Percentiles rank a stretch among this genome's conserved stretches.
Evolutionary conservation across 345 rosid genomes (phyloP).

Genomic region (Eucalyptus dawsonii): DNA sequence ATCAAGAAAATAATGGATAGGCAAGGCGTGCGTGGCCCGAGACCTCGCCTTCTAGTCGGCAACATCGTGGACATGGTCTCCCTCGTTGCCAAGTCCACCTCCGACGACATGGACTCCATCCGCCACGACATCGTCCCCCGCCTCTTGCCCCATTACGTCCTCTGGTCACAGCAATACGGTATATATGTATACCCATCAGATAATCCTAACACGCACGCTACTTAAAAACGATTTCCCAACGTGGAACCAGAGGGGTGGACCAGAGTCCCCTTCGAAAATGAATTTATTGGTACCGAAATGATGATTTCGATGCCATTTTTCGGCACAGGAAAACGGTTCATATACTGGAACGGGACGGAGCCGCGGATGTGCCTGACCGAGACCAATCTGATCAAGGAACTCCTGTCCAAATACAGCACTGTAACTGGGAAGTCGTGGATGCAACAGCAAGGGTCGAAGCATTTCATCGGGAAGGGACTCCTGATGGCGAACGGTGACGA

Average conservation of each 20-base stretch:
- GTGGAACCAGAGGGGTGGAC: not conserved
- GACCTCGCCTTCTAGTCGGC: slow-evolving; percentile 57
- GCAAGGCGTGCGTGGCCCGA: slow-evolving; percentile 93
- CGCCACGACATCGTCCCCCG: slow-evolving; percentile 66
- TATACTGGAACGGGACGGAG: slow-evolving; percentile 83
- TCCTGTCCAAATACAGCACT: slow-evolving; percentile 52
- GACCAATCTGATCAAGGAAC: slow-evolving; percentile 63
- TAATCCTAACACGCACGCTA: not conserved
- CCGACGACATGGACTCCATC: slow-evolving; percentile 47
- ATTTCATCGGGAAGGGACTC: slow-evolving; percentile 75
- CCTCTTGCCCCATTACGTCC: slow-evolving; percentile 73
- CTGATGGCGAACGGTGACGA: slow-evolving; percentile 17
- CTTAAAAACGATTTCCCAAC: not conserved
- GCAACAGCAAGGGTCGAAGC: slow-evolving; percentile 80
- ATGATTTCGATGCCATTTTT: not conserved
- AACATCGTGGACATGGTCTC: slow-evolving; percentile 62
- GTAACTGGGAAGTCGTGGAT: slow-evolving; percentile 84
- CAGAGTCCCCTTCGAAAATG: not conserved
- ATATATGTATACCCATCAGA: not conserved
- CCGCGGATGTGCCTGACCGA: slow-evolving; percentile 80
- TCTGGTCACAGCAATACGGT: slow-evolving; percentile 83
- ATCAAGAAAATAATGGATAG: slow-evolving; percentile 57
- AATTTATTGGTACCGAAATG: not conserved
- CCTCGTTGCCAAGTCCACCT: slow-evolving; percentile 49
- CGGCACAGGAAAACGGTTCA: slow-evolving; percentile 64